phyloP scores from a whole-genome alignment of 73 alveolate species.

The Paramecium caudatum region DNA sequence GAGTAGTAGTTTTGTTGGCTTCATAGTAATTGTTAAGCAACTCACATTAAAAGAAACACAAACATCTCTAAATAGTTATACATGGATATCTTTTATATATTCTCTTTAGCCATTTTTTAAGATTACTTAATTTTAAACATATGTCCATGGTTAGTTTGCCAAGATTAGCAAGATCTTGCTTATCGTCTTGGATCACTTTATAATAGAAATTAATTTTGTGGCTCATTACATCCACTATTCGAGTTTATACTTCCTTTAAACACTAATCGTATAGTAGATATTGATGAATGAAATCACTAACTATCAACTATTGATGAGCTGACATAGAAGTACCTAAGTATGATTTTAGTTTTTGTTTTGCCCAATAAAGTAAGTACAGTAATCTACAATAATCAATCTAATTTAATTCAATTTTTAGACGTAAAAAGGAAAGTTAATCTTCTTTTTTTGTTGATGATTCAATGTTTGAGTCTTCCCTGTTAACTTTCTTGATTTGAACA shows the following conservation, averaged over 20 bases:
- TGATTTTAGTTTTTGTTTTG: slow-evolving; percentile 4
- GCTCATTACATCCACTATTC: neutral
- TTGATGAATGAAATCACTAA: neutral
- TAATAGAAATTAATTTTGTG: slow-evolving; percentile 22
- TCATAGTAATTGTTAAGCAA: slow-evolving; percentile 18
- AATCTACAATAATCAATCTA: slow-evolving; percentile 14
- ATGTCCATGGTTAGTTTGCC: slow-evolving; percentile 1
- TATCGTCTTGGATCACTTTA: neutral
- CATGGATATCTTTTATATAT: slow-evolving; percentile 21
- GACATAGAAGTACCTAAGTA: slow-evolving; percentile 1
- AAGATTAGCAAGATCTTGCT: neutral
- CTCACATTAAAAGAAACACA: slow-evolving; percentile 18
- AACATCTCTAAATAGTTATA: slow-evolving; percentile 8
- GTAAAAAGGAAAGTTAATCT: neutral
- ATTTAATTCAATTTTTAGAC: neutral
- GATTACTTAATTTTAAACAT: neutral
- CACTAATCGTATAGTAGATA: neutral
- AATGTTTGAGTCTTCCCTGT: neutral
- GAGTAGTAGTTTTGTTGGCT: slow-evolving; percentile 43
- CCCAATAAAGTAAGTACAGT: neutral
- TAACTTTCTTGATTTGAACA: neutral
- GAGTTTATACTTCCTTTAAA: neutral
- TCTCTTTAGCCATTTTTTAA: neutral
- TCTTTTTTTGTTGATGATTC: slow-evolving; percentile 23
- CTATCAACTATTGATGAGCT: slow-evolving; percentile 20